Evolutionary conservation across 1,284 basidiomycete genomes (phyloP).

Genomic region (Neonothopanus nambi): DNA sequence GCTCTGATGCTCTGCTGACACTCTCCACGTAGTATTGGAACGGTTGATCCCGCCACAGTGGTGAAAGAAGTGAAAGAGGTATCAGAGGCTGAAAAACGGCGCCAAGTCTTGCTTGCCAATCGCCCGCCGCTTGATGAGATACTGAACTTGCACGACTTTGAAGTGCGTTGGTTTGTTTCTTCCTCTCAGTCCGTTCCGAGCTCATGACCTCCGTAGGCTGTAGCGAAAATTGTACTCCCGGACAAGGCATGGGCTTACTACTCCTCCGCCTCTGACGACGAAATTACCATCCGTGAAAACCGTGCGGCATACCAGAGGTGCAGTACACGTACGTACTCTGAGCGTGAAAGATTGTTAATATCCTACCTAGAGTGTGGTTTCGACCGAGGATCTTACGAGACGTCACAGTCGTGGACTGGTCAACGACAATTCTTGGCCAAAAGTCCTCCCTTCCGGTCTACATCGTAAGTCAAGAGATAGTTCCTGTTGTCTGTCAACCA

Average conservation of each 20-base stretch:
- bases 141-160: slow-evolving; percentile 90
- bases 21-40: slow-evolving; percentile 54
- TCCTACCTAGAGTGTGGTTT: slow-evolving; percentile 83
- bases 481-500: neutral
- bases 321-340: slow-evolving; percentile 11
- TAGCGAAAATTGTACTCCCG: slow-evolving; percentile 73
- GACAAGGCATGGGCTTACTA: slow-evolving; percentile 91
- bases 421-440: slow-evolving; percentile 77
- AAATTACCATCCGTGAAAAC: slow-evolving; percentile 88
- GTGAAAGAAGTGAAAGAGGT: slow-evolving; percentile 54
- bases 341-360: neutral
- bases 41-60: slow-evolving; percentile 65
- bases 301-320: slow-evolving; percentile 83
- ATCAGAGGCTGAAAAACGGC: slow-evolving; percentile 56
- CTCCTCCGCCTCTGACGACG: slow-evolving; percentile 85
- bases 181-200: neutral
- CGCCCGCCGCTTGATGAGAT: slow-evolving; percentile 77
- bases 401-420: slow-evolving; percentile 81
- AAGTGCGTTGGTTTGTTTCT: slow-evolving; percentile 46
- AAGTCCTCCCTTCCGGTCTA: slow-evolving; percentile 81
- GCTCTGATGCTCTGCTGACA: neutral
- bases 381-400: slow-evolving; percentile 85
- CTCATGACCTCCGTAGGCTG: slow-evolving; percentile 45
- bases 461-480: slow-evolving; percentile 44
- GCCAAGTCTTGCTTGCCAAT: slow-evolving; percentile 51